A percentile compares a stretch with the other conserved stretches of the same genome.
These are phyloP conservation scores for Clonostachys byssicola DNA, from an alignment of 2,329 filamentous ascomycete genomes.

Conservation along the genomic window DNA sequence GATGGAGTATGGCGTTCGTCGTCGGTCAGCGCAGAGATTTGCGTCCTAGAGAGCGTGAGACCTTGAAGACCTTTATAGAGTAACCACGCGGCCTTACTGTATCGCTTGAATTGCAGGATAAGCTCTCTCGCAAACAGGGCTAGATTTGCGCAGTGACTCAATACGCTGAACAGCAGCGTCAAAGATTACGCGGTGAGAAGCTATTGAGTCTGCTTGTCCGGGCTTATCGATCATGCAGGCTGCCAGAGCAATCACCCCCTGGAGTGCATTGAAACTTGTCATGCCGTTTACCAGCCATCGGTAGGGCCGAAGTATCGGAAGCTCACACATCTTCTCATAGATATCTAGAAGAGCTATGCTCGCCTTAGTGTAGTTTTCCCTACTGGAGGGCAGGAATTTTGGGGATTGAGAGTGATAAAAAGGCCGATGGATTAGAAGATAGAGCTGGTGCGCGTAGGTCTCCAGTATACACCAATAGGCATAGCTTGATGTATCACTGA, in stretches of 20 bases:
- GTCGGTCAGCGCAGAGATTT: no score
- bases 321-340: slow-evolving; percentile 7
- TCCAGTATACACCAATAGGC: slow-evolving; percentile 10
- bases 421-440: slow-evolving; percentile 9
- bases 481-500: slow-evolving; percentile 8
- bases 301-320: slow-evolving; percentile 7
- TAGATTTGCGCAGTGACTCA: slow-evolving; percentile 1
- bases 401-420: slow-evolving; percentile 1
- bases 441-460: slow-evolving; percentile 10
- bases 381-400: slow-evolving; percentile 2
- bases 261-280: slow-evolving; percentile 5
- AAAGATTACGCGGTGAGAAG: slow-evolving; percentile 2
- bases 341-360: slow-evolving; percentile 7
- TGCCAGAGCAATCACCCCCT: slow-evolving; percentile 8
- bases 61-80: no score
- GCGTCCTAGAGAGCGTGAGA: no score
- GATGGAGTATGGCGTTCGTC: no score
- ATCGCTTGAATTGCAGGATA: no score
- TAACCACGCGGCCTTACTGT: no score
- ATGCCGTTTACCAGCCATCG: slow-evolving; percentile 8
- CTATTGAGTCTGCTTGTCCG: neutral
- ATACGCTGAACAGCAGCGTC: slow-evolving; percentile 4
- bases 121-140: neutral
- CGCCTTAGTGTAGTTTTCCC: slow-evolving; percentile 6
- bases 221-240: slow-evolving; percentile 8